These are phyloP conservation scores for Aspergillus viridinutans DNA, from an alignment of 2,329 filamentous ascomycete genomes.

Conservation along the genomic window DNA sequence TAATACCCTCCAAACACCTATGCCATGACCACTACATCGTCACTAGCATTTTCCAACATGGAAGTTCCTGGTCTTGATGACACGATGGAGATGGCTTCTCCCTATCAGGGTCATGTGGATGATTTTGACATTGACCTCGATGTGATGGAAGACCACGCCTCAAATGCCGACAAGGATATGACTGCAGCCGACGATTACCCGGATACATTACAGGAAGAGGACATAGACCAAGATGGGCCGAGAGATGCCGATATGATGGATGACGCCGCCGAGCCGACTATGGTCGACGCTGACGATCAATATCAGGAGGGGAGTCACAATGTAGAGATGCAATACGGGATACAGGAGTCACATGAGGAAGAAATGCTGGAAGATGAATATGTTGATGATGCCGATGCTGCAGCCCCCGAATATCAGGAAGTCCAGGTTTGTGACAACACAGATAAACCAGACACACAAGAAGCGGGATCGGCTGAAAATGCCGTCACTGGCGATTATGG, in stretches of 20 bases:
- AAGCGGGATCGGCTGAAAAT: background rate
- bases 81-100: slow-evolving; percentile 41
- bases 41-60: slow-evolving; percentile 31
- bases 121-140: slow-evolving; percentile 60
- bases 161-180: slow-evolving; percentile 52
- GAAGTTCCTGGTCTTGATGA: slow-evolving; percentile 39
- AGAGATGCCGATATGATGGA: slow-evolving; percentile 48
- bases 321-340: slow-evolving; percentile 28
- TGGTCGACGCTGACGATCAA: slow-evolving; percentile 33
- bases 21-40: slow-evolving; percentile 33
- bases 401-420: slow-evolving; percentile 19
- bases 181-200: slow-evolving; percentile 38
- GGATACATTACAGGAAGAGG: slow-evolving; percentile 27
- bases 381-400: slow-evolving; percentile 31
- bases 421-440: slow-evolving; percentile 11
- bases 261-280: slow-evolving; percentile 38
- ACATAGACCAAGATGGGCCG: slow-evolving; percentile 25
- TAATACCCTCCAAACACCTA: slow-evolving; percentile 12
- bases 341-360: slow-evolving; percentile 31
- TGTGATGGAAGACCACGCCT: slow-evolving; percentile 52
- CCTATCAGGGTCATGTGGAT: slow-evolving; percentile 42
- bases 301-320: slow-evolving; percentile 24
- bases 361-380: slow-evolving; percentile 40
- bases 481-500: background rate
- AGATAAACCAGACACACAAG: slow-evolving; percentile 3